Evolutionary conservation across 164 flowering plant species (phyloP), one percentile per base, ranked within the genome.

Genomic region (Vitis cinerea): DNA sequence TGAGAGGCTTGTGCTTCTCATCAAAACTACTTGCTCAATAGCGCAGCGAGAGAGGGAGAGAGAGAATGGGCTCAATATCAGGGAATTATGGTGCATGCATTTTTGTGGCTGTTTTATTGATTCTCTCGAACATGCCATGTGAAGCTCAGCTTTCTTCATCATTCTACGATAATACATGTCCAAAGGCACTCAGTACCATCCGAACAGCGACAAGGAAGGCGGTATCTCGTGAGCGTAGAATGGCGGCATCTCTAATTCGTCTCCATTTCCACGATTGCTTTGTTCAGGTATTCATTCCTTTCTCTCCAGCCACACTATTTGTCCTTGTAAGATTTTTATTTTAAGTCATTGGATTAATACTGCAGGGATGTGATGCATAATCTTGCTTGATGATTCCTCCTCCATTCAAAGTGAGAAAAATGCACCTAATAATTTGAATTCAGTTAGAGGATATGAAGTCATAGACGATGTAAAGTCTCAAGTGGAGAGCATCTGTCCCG

Each of bases 361-460:
- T 67, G 13, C 71, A 82, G 83, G 85, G 83, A 5, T 82, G 85
- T 66, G 85, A 82, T 71, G 85, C 73, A 10, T 82, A 9, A 68
- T 82, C 2, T 74, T 82, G 30, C 71, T 82, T 0, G 71, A 74
- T 15, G 79, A 78, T 48, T 14, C 75, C 8, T 11, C 67, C 1
- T 0, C 65, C 14, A 30, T 75, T 23, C 9, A 14, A 1, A 65
- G 81, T 12, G 85, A 80, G 71, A 71, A 73, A 37, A 68, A 37
- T 31, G 83, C 81, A 31, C 23, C 29, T 0, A 77, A 75, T 3
- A 86, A 86, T 59, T 17, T 1, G 8, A 48, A 54, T 10, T 79
- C 85, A 0, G 77, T 66, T 0, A 75, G 85, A 69, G 88, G 88
- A 14, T 83, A 31, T 30, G 72, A 78, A 11, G 86, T 84, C 16